Evolutionary conservation across 108 stramenopile genomes (phyloP), one percentile per base, ranked within the genome.

Genomic region (Cyclotella atomus): DNA sequence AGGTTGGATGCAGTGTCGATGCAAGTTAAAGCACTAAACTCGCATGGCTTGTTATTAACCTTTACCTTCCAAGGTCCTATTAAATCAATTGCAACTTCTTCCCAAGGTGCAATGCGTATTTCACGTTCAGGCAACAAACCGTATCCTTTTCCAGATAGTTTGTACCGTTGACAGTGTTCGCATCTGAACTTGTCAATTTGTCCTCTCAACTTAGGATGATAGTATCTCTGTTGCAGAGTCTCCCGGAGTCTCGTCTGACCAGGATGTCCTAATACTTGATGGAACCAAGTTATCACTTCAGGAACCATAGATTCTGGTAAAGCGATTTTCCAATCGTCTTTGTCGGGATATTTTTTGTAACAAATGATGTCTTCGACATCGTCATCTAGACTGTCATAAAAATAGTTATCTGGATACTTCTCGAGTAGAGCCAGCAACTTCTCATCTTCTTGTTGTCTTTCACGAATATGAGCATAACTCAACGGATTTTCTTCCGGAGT

Each of bases 1-100:
- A 87, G 38, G 44, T 83, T 84, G 16, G 87, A 76, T 0, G 76
- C 78, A 17, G 71, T 54, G 43, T 85, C 81, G 27, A 82, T 85
- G 16, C 62, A 54, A 0, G 81, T 75, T 21, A 82, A 35, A 16
- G 84, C 84, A 19, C 23, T 64, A 53, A 84, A 83, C 21, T 30
- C 21, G 27, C 60, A 41, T 0, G 57, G 23, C 12, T 41, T 38
- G 33, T 44, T 57, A 15, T 33, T 15, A 17, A 76, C 34, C 14
- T 25, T 3, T 7, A 76, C 46, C 4, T 56, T 68, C 68, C 68
- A 70, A 38, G 68, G 55, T 35, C 68, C 68, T 32, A 70, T 57
- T 30, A 70, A 57, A 24, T 70, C 55, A 1, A 70, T 32, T 36
- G 35, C 55, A 16, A 56, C 53, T 38, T 70, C 36, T 3, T 24